These are phyloP conservation scores for Eleusine coracana DNA, from an alignment of 176 grass and related monocot species.

Conservation along the genomic window DNA sequence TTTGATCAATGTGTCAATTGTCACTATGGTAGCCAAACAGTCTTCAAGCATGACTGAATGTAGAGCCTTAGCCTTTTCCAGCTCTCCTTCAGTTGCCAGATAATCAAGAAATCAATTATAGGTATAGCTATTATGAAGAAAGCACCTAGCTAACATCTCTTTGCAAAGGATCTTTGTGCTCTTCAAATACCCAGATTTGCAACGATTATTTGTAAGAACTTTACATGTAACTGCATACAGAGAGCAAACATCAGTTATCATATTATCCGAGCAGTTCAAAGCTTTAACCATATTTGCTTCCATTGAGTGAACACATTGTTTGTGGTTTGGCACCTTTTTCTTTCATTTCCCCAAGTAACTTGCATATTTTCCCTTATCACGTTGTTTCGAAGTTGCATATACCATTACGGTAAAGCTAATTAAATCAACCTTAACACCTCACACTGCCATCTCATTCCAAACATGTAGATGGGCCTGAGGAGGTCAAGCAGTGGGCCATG, in stretches of 20 bases:
- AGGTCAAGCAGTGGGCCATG: too few species aligned
- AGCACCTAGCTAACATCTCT: conserved; percentile 56
- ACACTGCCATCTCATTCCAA: conserved; percentile 70
- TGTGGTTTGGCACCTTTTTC: conserved; percentile 47
- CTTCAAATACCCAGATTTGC: conserved; percentile 64
- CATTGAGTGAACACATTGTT: conserved; percentile 66
- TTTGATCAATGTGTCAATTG: conserved; percentile 73
- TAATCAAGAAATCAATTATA: conserved; percentile 73
- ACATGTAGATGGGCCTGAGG: background rate
- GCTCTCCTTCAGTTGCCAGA: conserved; percentile 61
- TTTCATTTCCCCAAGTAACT: conserved; percentile 57
- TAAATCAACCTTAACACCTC: conserved; percentile 66
- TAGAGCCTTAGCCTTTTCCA: conserved; percentile 59
- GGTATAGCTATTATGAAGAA: conserved; percentile 63
- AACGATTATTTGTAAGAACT: conserved; percentile 65
- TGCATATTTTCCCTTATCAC: conserved; percentile 36
- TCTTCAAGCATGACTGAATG: conserved; percentile 54
- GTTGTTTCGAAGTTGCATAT: conserved; percentile 48
- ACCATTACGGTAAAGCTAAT: conserved; percentile 65
- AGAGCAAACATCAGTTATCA: conserved; percentile 47
- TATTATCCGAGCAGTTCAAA: conserved; percentile 54
- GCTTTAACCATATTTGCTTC: conserved; percentile 58
- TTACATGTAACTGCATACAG: conserved; percentile 64
- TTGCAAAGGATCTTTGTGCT: conserved; percentile 68
- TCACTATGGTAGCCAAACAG: conserved; percentile 57